These are phyloP conservation scores for Ceratobasidium sp. DNA, from an alignment of 1,284 basidiomycete genomes.

Conservation along the genomic window DNA sequence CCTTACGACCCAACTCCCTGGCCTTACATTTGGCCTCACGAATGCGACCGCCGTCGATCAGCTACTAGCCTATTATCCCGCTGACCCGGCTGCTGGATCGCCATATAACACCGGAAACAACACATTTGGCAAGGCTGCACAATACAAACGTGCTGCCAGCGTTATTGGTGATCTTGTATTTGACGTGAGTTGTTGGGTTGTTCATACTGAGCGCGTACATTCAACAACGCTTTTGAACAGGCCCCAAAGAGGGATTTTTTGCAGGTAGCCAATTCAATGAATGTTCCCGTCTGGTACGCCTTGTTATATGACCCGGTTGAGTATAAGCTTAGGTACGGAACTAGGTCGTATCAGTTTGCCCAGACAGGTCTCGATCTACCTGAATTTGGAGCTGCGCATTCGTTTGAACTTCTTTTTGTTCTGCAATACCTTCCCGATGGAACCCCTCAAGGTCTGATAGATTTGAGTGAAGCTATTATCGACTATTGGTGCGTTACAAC, in stretches of 20 bases:
- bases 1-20: constrained; percentile 22
- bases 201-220: not conserved
- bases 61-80: constrained; percentile 32
- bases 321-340: not conserved
- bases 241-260: constrained; percentile 30
- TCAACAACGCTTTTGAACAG: not conserved
- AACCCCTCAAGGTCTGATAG: constrained; percentile 2
- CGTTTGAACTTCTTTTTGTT: constrained; percentile 18
- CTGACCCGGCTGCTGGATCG: constrained; percentile 27
- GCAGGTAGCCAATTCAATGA: not conserved
- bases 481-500: constrained; percentile 27
- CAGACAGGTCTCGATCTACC: constrained; percentile 20
- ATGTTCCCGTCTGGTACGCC: constrained; percentile 16
- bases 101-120: constrained; percentile 36
- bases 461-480: constrained; percentile 12
- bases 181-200: not conserved
- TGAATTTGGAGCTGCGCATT: constrained; percentile 15
- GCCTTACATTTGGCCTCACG: constrained; percentile 22
- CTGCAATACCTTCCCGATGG: constrained; percentile 19
- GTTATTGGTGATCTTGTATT: constrained; percentile 28
- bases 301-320: too few relatives aligned
- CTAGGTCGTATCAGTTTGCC: constrained; percentile 34
- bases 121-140: constrained; percentile 25
- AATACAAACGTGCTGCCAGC: constrained; percentile 37
- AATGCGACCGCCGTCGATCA: constrained; percentile 9